Conservation (phyloP, 2,329 filamentous ascomycete genomes). For the Orbilia blumenaviensis region DNA sequence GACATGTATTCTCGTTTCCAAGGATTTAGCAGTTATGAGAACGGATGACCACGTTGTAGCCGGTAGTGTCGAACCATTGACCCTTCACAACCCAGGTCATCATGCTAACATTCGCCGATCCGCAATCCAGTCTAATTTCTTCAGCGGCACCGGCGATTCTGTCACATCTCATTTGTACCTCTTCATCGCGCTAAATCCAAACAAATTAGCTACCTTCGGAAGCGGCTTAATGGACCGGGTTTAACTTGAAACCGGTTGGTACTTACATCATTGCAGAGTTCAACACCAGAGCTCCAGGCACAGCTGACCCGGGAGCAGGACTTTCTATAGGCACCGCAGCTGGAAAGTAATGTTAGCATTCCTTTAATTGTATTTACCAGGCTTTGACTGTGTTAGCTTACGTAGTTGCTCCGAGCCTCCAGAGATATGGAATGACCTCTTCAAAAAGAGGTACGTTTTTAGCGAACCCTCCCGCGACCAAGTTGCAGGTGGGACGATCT, state of each 20-base stretch:
- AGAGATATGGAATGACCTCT: not conserved
- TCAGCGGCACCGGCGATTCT: not conserved
- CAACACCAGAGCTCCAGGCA: not conserved
- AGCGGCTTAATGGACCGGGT: too few species aligned
- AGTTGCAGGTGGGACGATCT: not conserved
- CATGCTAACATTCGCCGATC: not conserved
- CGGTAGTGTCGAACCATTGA: slow-evolving; percentile 4
- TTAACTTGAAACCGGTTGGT: not conserved
- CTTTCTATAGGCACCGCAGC: not conserved
- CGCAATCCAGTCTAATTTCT: not conserved
- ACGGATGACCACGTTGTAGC: not conserved
- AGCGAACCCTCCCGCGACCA: not conserved
- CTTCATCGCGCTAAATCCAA: not conserved
- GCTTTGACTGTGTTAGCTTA: not conserved
- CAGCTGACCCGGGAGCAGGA: not conserved
- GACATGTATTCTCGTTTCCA: not conserved
- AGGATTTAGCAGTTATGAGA: not conserved
- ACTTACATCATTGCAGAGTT: slow-evolving; percentile 20
- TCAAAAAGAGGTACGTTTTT: not conserved
- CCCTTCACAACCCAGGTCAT: not conserved
- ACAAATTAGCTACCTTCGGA: too few species aligned
- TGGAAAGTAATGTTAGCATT: not conserved
- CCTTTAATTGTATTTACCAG: not conserved
- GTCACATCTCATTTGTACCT: not conserved
- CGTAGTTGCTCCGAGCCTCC: not conserved